Evolutionary conservation across 2,329 filamentous ascomycete species (phyloP).

Genomic region (Claviceps maximensis): DNA sequence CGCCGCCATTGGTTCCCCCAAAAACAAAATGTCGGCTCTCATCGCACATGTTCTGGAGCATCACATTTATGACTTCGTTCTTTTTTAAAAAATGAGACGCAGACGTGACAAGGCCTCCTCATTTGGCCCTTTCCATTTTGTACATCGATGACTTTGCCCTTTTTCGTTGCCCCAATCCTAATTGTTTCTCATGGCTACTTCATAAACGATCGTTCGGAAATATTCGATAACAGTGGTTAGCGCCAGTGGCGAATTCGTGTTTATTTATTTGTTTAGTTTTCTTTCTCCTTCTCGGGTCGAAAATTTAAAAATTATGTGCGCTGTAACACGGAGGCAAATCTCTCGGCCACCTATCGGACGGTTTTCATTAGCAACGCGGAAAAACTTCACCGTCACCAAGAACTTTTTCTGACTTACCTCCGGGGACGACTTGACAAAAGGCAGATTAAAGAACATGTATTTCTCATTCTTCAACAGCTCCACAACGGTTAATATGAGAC

Average conservation of each 20-base stretch:
- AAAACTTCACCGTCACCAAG: not conserved
- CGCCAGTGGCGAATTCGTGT: not conserved
- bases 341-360: slow-evolving; percentile 21
- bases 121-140: not conserved
- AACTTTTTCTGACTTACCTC: slow-evolving; percentile 45
- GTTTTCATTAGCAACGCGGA: slow-evolving; percentile 4
- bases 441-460: slow-evolving; percentile 84
- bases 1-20: slow-evolving; percentile 12
- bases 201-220: not conserved
- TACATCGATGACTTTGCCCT: not conserved
- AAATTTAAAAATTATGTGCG: slow-evolving; percentile 14
- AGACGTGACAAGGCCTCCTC: not conserved
- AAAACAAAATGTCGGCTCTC: slow-evolving; percentile 11
- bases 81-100: not conserved
- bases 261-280: not conserved
- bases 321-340: slow-evolving; percentile 23
- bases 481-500: slow-evolving; percentile 72
- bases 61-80: slow-evolving; percentile 9
- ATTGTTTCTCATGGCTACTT: not conserved
- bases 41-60: not conserved
- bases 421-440: slow-evolving; percentile 79
- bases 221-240: not conserved
- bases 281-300: not conserved
- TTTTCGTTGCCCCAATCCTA: not conserved
- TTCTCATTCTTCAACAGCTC: slow-evolving; percentile 86